Conservation (phyloP, 2,329 filamentous ascomycete species). For the Paecilomyces sp. region DNA sequence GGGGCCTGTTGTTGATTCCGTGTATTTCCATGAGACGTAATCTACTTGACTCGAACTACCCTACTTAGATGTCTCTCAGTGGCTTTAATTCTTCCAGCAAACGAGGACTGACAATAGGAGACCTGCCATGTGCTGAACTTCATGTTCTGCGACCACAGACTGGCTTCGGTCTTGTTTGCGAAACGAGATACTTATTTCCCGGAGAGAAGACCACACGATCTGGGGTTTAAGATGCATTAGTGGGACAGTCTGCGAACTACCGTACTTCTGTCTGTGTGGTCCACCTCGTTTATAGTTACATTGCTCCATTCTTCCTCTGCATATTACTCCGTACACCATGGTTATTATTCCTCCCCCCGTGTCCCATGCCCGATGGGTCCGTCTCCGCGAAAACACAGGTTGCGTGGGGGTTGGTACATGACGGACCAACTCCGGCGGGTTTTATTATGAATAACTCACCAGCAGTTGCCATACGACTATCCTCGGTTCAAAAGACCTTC, state of each 20-base stretch:
- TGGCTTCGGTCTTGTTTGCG: not conserved
- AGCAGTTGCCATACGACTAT: not conserved
- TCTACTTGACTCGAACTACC: too few relatives aligned
- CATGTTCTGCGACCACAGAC: too few relatives aligned
- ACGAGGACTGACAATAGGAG: too few relatives aligned
- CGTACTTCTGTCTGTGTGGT: not conserved
- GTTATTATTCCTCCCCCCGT: not conserved
- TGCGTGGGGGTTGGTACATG: not conserved
- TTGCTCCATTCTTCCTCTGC: not conserved
- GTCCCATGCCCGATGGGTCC: not conserved
- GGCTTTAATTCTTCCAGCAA: too few relatives aligned
- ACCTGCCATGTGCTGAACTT: too few relatives aligned
- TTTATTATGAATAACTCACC: not conserved
- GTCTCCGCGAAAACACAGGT: not conserved
- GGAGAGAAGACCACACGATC: not conserved
- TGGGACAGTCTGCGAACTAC: not conserved
- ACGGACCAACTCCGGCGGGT: constrained; percentile 10
- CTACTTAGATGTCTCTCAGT: too few relatives aligned
- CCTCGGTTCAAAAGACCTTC: not conserved
- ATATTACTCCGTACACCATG: too few relatives aligned
- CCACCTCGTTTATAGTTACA: not conserved
- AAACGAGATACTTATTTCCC: not conserved
- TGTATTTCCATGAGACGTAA: not conserved
- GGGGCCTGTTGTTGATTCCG: not conserved
- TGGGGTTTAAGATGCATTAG: not conserved